phyloP scores from a whole-genome alignment of 495 filamentous ascomycete genomes.

The Diplogelasinospora grovesii region DNA sequence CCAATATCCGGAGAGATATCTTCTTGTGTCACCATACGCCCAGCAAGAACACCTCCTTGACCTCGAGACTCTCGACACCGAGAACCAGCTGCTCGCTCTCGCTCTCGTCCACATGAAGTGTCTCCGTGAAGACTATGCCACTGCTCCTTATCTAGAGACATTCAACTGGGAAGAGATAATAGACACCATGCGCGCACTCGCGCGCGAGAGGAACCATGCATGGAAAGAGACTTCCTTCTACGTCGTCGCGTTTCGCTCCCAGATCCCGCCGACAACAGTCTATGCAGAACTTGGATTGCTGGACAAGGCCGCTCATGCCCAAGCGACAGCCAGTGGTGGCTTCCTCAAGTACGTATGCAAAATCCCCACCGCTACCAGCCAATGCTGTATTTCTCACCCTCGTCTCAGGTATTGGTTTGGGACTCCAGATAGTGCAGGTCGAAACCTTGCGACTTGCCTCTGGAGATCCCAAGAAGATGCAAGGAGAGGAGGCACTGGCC shows the following conservation, averaged over 20 bases:
- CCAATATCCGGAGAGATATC: constrained; percentile 22
- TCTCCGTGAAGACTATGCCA: constrained; percentile 65
- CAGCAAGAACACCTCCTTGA: constrained; percentile 62
- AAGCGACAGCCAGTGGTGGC: constrained; percentile 72
- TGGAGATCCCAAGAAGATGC: constrained; percentile 70
- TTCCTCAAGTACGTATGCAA: constrained; percentile 59
- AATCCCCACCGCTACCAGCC: constrained; percentile 6
- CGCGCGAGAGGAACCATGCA: constrained; percentile 33
- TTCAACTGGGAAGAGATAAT: constrained; percentile 75
- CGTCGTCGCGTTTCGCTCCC: constrained; percentile 74
- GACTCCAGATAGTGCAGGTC: constrained; percentile 51
- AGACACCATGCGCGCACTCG: constrained; percentile 42
- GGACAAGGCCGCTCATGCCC: constrained; percentile 68
- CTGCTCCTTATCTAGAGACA: constrained; percentile 60
- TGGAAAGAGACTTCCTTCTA: constrained; percentile 69
- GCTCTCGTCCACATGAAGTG: constrained; percentile 58
- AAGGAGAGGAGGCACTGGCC: constrained; percentile 56
- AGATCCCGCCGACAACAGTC: constrained; percentile 54
- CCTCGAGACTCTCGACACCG: constrained; percentile 52
- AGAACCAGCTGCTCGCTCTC: constrained; percentile 62
- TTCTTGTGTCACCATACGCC: constrained; percentile 71
- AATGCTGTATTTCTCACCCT: too few species aligned
- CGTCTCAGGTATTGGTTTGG: constrained; percentile 86
- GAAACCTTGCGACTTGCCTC: constrained; percentile 71
- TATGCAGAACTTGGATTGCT: constrained; percentile 55